Conservation (phyloP, 257 asterid genomes). For the Sherardia arvensis region DNA sequence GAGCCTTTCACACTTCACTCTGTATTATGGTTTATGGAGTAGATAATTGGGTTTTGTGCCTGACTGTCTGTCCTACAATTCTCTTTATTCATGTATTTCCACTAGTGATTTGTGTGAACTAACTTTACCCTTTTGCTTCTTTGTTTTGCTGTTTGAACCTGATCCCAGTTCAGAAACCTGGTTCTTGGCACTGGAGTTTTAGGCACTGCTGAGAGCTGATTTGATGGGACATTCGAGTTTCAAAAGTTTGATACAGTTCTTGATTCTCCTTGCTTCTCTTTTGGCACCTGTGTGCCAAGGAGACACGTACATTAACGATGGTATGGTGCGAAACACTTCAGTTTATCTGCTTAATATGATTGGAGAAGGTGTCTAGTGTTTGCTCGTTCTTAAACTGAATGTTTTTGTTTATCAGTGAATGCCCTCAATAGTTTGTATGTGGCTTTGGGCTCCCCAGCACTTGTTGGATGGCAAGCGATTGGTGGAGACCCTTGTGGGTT, state of each 20-base stretch:
- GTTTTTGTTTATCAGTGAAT: constrained; percentile 37
- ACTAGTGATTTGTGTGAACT: constrained; percentile 2
- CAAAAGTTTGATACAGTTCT: constrained; percentile 29
- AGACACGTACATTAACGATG: constrained; percentile 76
- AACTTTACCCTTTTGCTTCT: constrained; percentile 4
- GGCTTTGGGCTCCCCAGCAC: constrained; percentile 55
- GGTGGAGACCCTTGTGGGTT: constrained; percentile 95
- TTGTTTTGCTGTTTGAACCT: background rate
- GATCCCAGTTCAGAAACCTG: constrained; percentile 5
- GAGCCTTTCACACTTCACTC: constrained; percentile 35
- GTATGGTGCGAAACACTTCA: constrained; percentile 23
- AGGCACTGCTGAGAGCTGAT: constrained; percentile 13
- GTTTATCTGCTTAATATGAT: background rate
- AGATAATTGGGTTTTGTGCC: constrained; percentile 35
- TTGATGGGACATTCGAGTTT: constrained; percentile 36
- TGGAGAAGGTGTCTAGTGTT: background rate
- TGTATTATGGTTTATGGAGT: background rate
- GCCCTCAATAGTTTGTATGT: constrained; percentile 66
- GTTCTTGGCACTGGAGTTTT: constrained; percentile 11
- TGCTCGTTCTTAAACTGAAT: background rate
- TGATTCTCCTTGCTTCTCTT: constrained; percentile 28
- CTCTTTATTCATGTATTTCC: constrained; percentile 13
- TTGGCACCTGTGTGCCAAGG: constrained; percentile 39
- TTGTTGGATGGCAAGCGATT: constrained; percentile 61
- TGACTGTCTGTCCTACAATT: constrained; percentile 37